Evolutionary conservation across 208 protist genomes (phyloP), one percentile per base, ranked within the genome.

Genomic region (Leishmania gerbilli): DNA sequence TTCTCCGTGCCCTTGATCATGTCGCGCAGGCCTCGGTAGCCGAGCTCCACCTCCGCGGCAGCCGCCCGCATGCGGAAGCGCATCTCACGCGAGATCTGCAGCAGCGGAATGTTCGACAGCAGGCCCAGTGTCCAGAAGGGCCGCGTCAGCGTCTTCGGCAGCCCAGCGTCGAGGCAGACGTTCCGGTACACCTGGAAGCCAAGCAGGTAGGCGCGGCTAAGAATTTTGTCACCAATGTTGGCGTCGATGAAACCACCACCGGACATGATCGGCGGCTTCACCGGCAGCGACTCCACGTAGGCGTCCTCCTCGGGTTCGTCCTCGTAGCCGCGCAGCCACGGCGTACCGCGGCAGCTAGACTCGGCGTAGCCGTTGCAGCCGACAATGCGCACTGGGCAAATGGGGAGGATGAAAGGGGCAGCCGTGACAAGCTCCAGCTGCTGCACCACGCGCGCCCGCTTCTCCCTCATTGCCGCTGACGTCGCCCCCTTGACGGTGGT

Each of bases 291-390:
- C 58, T 92, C 87, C n/a, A 90, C 82, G 77, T 94, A 88, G 11
- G 79, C 83, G 65, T 93, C 88, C 69, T 93, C 88, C 65, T 88
- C 83, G 9, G 87, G 81, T 9, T 90, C 88, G 58, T 90, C 81
- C n/a, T 90, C 81, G 51, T 84, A 75, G 65, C 88, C 88, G 53
- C 88, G 88, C 65, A 91, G 82, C 90, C 90, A 93, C 71, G 88
- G 82, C 47, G 88, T 91, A 21, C 88, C 90, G 51, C 90, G 90
- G 71, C 86, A 91, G 21, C 51, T 79, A 15, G 82, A 81, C 76
- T 89, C 87, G 13, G 87, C 60, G 27, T 87, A 74, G 19, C 79
- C 83, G 72, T 87, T 86, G 77, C 83, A 91, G 42, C 88, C 90
- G 31, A 92, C 89, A 15, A 93, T 84, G 42, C 87, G 88, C n/a